Base-by-base conservation (phyloP, 768 basidiomycete genomes). In the Leccinum incarnatum region DNA sequence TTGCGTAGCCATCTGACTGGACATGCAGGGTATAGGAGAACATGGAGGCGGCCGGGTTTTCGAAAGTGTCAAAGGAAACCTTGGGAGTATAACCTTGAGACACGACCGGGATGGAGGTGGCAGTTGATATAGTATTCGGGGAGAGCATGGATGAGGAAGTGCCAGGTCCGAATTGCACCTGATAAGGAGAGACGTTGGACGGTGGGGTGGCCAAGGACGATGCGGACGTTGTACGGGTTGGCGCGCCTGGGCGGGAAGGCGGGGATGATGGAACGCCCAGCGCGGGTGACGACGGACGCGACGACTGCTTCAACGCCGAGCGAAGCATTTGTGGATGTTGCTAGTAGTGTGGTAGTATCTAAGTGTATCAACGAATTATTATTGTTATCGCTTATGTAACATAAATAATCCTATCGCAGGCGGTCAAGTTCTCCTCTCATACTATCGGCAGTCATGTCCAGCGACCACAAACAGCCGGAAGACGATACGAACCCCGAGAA, bases 21-120 rank as follows among this genome's bases (percentile, higher is more conserved):
- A 91, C 92, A 68, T 83, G 86, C 14, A 94, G 82, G 0, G 92
- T 93, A 67, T 86, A 93, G n/a, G 85, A 88, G 75, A 94, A 93
- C 89, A 94, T 91, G 69, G 83, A 82, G 7, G 88, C 88, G 25
- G 79, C 83, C 11, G 86, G 80, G 70, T 92, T 91, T 75, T 92
- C 90, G 56, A 94, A 91, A 0, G 91, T 93, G 70, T 93, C 92
- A 69, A 93, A 93, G 2, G 89, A 90, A 23, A 93, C 92, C 62
- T 72, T 76, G 23, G 69, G 67, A 17, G 78, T 72, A 51, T 74
- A 74, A 1, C 75, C 69, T 29, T 73, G 75, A 3, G 74, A 67
- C 10, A 60, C 72, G 32, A 69, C 57, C 27, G 67, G 53, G 50
- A 62, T 29, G 2, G 62, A 50, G 4, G 58, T 6, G 12, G 49